Base-by-base conservation (phyloP, 495 filamentous ascomycete species). In the Talaromyces nanjingensis region DNA sequence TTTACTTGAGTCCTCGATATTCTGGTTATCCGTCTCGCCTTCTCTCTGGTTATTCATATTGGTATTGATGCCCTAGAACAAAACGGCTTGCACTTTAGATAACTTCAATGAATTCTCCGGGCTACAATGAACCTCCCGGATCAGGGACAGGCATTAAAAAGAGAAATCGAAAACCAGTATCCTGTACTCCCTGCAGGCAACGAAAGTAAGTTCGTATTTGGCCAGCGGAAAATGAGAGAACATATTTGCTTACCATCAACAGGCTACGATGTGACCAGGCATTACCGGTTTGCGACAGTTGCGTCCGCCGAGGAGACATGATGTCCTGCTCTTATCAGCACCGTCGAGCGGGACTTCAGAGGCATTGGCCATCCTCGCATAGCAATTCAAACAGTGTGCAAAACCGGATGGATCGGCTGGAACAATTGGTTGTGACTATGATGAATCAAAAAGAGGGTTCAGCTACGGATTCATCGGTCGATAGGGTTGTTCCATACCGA, bases 241-340 rank as follows among this genome's bases (percentile, higher is more conserved):
- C 11, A 16, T 12, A 22, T 29, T 56, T 29, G 53, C 53, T 56
- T 14, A 56, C 24, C 22, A 25, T 14, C 53, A 12, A 56, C 53
- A 56, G 53, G 24, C 53, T 56, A 14, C 22, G 53, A 56, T 56
- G 53, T 29, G 53, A 56, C 11, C 53, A 56, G 6, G 22, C 53
- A 0, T 29, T 56, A 4, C 53, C 53, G 27, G 18, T 29, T 56
- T 56, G 53, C 20, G 11, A 29, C 53, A 29, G 53, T 27, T 56
- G 53, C 16, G 53, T 56, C 22, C 53, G 53, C 27, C 53, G 53
- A 29, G 53, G 53, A 29, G 53, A 56, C 27, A 11, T 56, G 22
- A 56, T 56, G 53, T 56, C 53, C 6, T 56, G 53, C 27, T 27
- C 53, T 25, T 56, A 56, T 56, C 53, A 56, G 53, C 1, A 56